Evolutionary conservation across 768 basidiomycete species (phyloP), one percentile per base, ranked within the genome.

Genomic region (Phylloporus scabripes): DNA sequence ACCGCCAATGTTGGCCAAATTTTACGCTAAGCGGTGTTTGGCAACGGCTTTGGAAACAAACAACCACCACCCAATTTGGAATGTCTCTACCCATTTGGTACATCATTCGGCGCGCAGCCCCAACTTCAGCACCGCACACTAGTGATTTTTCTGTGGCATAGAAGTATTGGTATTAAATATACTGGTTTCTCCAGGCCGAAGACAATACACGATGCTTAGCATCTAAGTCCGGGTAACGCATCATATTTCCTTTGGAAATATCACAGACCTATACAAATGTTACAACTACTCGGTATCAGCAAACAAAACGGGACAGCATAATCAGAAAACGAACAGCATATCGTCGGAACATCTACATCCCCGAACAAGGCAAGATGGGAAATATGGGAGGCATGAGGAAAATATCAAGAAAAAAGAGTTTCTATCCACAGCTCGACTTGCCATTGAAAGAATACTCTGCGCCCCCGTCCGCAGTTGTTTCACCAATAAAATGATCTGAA

Each of bases 21-120:
- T 41, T 41, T 41, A 39, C 36, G 17, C n/a, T 10, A 18, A 43
- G 20, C 12, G 18, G 24, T 69, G 56, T 69, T 69, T 65, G 67
- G 63, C 67, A 59, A 63, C 29, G 52, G 56, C 65, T 56, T 65
- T 43, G 33, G 47, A 54, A 65, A 52, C 54, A 67, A 67, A 69
- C 65, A 67, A 59, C 46, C 49, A 1, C 44, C 33, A 11, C 56
- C 11, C 32, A 0, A 52, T 54, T 60, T 52, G 56, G 56, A 52
- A n/a, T n/a, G n/a, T n/a, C n/a, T n/a, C n/a, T n/a, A n/a, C n/a
- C n/a, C n/a, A n/a, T n/a, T n/a, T n/a, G n/a, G n/a, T n/a, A n/a
- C n/a, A n/a, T n/a, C n/a, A n/a, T n/a, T n/a, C n/a, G n/a, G n/a
- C n/a, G n/a, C n/a, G n/a, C n/a, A n/a, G n/a, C n/a, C n/a, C n/a